A percentile compares a stretch with the other conserved stretches of the same genome.
Conservation (phyloP, 495 filamentous ascomycete genomes). For the Neurospora sp. region DNA sequence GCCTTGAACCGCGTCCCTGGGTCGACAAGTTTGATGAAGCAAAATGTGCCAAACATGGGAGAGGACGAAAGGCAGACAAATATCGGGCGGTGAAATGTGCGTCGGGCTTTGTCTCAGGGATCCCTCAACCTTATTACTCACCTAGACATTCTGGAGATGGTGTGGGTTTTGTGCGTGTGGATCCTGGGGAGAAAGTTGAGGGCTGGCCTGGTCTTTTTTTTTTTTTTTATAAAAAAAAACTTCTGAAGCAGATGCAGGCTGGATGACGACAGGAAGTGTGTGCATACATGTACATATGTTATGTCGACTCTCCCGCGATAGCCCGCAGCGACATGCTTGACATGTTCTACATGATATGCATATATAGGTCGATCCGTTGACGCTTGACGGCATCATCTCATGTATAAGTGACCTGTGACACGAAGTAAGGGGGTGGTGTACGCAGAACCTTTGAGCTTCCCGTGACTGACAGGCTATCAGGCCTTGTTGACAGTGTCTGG, state of each 20-base stretch:
- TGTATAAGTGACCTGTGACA: background rate
- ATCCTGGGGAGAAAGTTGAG: background rate
- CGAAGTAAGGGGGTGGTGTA: background rate
- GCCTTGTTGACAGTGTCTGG: background rate
- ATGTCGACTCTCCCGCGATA: background rate
- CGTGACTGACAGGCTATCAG: background rate
- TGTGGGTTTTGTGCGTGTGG: background rate
- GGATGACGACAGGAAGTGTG: background rate
- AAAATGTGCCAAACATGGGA: background rate
- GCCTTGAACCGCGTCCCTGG: slow-evolving; percentile 5
- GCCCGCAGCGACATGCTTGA: background rate
- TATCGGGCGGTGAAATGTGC: background rate
- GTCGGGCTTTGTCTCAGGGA: background rate
- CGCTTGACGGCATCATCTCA: background rate
- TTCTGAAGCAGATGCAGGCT: background rate
- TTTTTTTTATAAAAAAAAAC: background rate
- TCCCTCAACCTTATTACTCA: background rate
- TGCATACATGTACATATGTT: background rate
- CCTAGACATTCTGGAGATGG: background rate
- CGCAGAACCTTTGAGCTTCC: background rate
- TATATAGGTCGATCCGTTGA: background rate
- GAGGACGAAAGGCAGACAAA: background rate
- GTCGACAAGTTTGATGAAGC: slow-evolving; percentile 10
- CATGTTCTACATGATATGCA: background rate
- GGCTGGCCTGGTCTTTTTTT: background rate